phyloP scores from a whole-genome alignment of 2,329 filamentous ascomycete genomes.

The Botryotinia narcissicola region DNA sequence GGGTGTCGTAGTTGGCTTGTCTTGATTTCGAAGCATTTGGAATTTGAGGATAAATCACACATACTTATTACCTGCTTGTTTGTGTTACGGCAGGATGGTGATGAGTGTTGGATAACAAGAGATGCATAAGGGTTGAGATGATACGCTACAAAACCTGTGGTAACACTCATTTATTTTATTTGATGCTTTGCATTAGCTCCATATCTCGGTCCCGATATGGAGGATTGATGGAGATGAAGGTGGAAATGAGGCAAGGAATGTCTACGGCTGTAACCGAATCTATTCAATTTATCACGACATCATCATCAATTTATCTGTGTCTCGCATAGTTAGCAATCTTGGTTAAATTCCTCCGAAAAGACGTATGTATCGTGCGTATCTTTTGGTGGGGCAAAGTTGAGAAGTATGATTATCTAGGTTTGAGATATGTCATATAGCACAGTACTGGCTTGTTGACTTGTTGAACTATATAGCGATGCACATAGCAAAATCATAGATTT shows the following conservation, averaged over 20 bases:
- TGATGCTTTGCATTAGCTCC: constrained; percentile 10
- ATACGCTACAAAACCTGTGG: neutral
- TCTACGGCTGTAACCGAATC: neutral
- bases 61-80: neutral
- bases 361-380: constrained; percentile 7
- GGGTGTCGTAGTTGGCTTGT: neutral
- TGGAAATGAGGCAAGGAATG: neutral
- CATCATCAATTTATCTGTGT: neutral
- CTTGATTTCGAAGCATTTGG: constrained; percentile 3
- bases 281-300: neutral
- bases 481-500: neutral
- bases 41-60: neutral
- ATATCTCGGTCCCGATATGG: neutral
- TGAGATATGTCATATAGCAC: constrained; percentile 13
- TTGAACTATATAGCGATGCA: neutral
- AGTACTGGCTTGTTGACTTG: neutral
- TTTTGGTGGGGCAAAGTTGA: neutral
- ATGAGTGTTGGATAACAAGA: neutral
- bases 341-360: constrained; percentile 18
- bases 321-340: constrained; percentile 11
- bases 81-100: neutral
- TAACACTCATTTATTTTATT: neutral
- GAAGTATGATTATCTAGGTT: constrained; percentile 9
- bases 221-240: neutral
- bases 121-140: neutral